phyloP scores from a whole-genome alignment of 345 rosid species.

The Aegle marmelos region DNA sequence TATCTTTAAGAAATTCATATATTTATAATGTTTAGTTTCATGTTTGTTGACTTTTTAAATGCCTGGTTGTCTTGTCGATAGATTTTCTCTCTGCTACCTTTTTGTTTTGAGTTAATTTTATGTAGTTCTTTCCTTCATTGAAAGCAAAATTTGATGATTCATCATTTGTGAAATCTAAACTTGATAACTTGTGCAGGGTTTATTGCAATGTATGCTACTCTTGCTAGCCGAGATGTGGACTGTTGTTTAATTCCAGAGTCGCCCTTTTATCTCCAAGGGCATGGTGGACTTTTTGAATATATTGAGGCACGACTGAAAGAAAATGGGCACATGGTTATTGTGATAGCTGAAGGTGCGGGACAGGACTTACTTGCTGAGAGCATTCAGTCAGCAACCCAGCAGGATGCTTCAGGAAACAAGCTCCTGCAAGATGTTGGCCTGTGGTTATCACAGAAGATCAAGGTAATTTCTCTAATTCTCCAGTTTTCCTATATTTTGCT shows the following conservation, averaged over 20 bases:
- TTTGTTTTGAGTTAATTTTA: background rate
- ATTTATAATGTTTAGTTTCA: background rate
- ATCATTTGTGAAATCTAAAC: background rate
- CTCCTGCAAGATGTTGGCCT: slow-evolving; percentile 54
- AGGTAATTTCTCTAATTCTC: slow-evolving; percentile 25
- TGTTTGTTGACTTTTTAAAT: background rate
- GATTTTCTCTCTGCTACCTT: background rate
- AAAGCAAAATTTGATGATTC: background rate
- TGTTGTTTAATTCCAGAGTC: slow-evolving; percentile 67
- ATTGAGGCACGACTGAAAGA: slow-evolving; percentile 46
- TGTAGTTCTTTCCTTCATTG: background rate
- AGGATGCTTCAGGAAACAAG: slow-evolving; percentile 64
- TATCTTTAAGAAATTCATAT: no score
- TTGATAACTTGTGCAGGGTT: slow-evolving; percentile 39
- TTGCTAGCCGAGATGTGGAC: slow-evolving; percentile 66
- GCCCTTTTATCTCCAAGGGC: slow-evolving; percentile 63
- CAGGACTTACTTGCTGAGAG: slow-evolving; percentile 51
- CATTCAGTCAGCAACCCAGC: slow-evolving; percentile 9
- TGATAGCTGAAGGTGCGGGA: slow-evolving; percentile 69
- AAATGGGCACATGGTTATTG: slow-evolving; percentile 58
- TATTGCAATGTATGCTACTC: slow-evolving; percentile 63
- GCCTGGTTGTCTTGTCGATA: background rate
- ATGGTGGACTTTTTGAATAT: slow-evolving; percentile 54
- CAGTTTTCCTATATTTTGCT: background rate
- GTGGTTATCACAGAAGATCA: slow-evolving; percentile 55